phyloP scores from a whole-genome alignment of 345 rosid species.

The Moricandia arvensis region DNA sequence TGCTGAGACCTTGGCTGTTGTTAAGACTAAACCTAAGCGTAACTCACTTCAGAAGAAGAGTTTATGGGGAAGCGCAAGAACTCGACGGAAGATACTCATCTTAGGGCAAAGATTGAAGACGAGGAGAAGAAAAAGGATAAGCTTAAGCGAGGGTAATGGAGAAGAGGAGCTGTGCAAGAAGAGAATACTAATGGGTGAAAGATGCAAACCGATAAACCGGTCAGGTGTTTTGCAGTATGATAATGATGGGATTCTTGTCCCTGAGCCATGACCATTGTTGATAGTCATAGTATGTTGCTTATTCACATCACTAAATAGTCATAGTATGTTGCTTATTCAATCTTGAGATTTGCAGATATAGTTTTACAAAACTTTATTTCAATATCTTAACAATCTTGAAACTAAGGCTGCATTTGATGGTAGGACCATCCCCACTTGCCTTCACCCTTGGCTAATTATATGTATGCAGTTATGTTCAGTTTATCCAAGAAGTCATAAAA shows the following conservation, averaged over 20 bases:
- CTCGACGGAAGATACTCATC: conserved; percentile 26
- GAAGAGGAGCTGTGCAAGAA: conserved; percentile 60
- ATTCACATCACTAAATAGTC: neutral
- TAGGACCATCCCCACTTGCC: too few species aligned
- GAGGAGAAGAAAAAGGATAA: neutral
- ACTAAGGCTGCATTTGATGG: conserved; percentile 16
- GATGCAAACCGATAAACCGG: conserved; percentile 50
- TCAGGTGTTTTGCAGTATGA: conserved; percentile 52
- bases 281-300: neutral
- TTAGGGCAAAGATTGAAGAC: conserved; percentile 34
- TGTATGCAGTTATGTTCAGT: neutral
- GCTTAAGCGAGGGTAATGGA: neutral
- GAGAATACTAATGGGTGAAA: conserved; percentile 69
- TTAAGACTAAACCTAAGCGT: neutral
- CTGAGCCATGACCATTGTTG: conserved; percentile 34
- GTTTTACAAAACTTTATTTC: conserved; percentile 17
- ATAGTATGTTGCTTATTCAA: neutral
- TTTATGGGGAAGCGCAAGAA: conserved; percentile 3
- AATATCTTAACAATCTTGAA: neutral
- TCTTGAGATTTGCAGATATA: neutral
- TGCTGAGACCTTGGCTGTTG: neutral
- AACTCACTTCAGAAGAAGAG: neutral
- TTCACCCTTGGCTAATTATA: too few species aligned
- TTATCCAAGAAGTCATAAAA: neutral
- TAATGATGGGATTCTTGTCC: conserved; percentile 45